These are phyloP conservation scores for Zygosaccharomyces gambellarensis DNA, from an alignment of 805 yeast genomes.

Conservation along the genomic window DNA sequence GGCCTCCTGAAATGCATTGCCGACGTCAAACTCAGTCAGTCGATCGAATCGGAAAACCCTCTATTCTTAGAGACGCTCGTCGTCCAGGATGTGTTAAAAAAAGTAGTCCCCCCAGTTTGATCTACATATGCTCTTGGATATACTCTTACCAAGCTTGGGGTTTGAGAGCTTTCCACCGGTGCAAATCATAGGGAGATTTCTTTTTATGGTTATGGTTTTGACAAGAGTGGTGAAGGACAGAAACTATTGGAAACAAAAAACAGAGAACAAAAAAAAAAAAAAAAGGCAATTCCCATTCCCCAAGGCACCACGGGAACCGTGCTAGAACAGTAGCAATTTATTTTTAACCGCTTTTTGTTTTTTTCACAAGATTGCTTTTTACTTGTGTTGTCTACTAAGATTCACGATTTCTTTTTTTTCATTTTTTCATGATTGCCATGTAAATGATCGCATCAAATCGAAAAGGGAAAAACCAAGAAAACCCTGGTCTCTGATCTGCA, in stretches of 20 bases:
- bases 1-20: constrained; percentile 22
- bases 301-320: no score
- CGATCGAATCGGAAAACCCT: constrained; percentile 20
- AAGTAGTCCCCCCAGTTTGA: constrained; percentile 42
- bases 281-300: no score
- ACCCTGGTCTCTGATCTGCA: not conserved
- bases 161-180: not conserved
- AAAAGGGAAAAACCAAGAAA: not conserved
- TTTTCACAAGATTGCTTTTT: no score
- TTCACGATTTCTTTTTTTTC: not conserved
- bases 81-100: constrained; percentile 47
- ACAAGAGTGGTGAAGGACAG: no score
- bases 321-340: no score
- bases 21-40: constrained; percentile 16
- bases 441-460: not conserved
- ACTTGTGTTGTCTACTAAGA: no score
- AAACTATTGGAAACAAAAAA: no score
- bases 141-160: constrained; percentile 4
- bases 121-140: no score
- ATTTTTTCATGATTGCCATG: not conserved
- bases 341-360: no score
- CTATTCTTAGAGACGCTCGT: constrained; percentile 40
- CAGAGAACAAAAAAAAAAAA: no score
- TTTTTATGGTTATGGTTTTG: no score
- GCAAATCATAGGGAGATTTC: not conserved